phyloP scores from a whole-genome alignment of 2,329 filamentous ascomycete species.

The Aspergillus neotritici region DNA sequence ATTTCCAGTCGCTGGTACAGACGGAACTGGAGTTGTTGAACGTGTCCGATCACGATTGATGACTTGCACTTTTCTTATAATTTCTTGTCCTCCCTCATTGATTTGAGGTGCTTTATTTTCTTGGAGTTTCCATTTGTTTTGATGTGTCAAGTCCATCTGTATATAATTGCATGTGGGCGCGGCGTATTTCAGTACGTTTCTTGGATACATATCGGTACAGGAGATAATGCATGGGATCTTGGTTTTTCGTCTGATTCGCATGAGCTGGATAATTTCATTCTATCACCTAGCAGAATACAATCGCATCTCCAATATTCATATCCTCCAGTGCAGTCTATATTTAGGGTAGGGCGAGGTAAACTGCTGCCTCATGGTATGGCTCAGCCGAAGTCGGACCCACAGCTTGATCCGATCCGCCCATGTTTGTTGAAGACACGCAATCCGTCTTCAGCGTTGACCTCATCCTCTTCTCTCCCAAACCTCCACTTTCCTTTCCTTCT shows the following conservation, averaged over 20 bases:
- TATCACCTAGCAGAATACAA: neutral
- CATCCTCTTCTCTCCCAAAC: neutral
- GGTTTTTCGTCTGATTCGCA: neutral
- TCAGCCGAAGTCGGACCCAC: conserved; percentile 12
- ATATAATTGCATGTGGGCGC: no score
- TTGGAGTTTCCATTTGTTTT: no score
- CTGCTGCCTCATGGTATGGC: no score
- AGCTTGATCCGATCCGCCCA: conserved; percentile 20
- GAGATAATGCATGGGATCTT: no score
- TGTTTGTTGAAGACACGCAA: conserved; percentile 19
- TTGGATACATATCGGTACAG: no score
- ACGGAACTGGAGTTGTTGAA: conserved; percentile 55
- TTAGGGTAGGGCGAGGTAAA: no score
- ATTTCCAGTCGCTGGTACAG: conserved; percentile 56
- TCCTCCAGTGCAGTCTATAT: no score
- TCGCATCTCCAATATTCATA: no score
- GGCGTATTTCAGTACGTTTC: no score
- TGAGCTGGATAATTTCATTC: neutral
- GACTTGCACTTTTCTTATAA: neutral
- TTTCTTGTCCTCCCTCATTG: conserved; percentile 1
- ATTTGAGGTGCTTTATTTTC: neutral
- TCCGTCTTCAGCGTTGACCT: conserved; percentile 7
- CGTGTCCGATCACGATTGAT: conserved; percentile 45
- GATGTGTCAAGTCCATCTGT: no score
- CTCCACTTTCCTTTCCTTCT: neutral